Evolutionary conservation across 192 early-diverging fungal genomes (phyloP).

Genomic region (Helicostylum pulchrum): DNA sequence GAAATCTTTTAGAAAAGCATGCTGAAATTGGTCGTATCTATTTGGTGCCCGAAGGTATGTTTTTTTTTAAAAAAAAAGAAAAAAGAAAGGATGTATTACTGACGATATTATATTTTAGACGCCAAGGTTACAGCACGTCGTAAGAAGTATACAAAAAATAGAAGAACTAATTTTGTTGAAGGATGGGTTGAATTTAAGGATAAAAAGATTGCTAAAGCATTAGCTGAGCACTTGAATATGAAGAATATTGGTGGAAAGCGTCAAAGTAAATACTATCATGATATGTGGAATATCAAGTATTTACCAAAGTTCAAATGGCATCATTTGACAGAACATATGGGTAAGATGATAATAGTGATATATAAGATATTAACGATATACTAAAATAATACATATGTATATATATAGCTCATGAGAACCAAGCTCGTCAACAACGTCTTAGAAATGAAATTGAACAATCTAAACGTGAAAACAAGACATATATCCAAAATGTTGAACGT

Average conservation of each 20-base stretch:
- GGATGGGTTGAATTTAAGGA: slow-evolving; percentile 98
- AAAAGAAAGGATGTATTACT: background rate
- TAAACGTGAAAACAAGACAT: slow-evolving; percentile 82
- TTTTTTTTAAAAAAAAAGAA: too few relatives aligned
- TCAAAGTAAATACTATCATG: slow-evolving; percentile 83
- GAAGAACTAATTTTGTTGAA: slow-evolving; percentile 82
- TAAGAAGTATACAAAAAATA: slow-evolving; percentile 85
- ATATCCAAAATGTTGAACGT: slow-evolving; percentile 82
- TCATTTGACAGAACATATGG: slow-evolving; percentile 90
- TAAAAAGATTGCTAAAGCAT: slow-evolving; percentile 82
- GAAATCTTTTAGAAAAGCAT: slow-evolving; percentile 69
- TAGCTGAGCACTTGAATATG: slow-evolving; percentile 77
- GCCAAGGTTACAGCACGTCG: slow-evolving; percentile 70
- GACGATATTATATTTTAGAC: slow-evolving; percentile 27
- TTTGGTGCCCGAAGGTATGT: slow-evolving; percentile 76
- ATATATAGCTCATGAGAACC: slow-evolving; percentile 61
- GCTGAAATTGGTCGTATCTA: slow-evolving; percentile 83
- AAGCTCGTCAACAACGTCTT: slow-evolving; percentile 76
- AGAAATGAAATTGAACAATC: slow-evolving; percentile 81
- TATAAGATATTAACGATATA: background rate
- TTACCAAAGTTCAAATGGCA: slow-evolving; percentile 96
- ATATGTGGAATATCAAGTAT: slow-evolving; percentile 97
- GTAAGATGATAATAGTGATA: slow-evolving; percentile 51
- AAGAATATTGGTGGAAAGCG: slow-evolving; percentile 85
- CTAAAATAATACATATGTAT: background rate